phyloP scores from a whole-genome alignment of 148 eudicot species.

The Linanthus parryae region DNA sequence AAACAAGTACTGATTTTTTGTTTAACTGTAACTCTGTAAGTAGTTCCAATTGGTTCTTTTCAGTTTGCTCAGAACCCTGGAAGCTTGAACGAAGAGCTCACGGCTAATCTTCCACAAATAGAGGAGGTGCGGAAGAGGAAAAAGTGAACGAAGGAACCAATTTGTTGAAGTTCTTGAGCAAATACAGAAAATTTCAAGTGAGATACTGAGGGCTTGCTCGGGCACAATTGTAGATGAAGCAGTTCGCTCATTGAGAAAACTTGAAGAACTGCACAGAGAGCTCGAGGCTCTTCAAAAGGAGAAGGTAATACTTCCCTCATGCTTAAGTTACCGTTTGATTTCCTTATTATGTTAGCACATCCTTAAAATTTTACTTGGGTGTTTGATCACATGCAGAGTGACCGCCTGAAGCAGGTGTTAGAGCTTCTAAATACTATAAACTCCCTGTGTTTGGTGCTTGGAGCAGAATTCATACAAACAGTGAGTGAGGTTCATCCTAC shows the following conservation, averaged over 20 bases:
- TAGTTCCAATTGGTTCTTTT: slow-evolving; percentile 9
- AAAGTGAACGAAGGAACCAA: slow-evolving; percentile 34
- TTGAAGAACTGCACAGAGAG: slow-evolving; percentile 39
- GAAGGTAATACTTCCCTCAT: slow-evolving; percentile 24
- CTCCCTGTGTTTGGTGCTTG: slow-evolving; percentile 50
- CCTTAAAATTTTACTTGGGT: background rate
- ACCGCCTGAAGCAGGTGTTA: slow-evolving; percentile 42
- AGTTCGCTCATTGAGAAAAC: slow-evolving; percentile 38
- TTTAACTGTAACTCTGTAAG: too few species aligned
- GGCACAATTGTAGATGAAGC: slow-evolving; percentile 31
- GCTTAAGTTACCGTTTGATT: background rate
- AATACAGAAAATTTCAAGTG: slow-evolving; percentile 32
- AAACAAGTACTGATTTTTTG: too few species aligned
- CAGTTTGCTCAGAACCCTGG: slow-evolving; percentile 31
- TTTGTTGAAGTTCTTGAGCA: slow-evolving; percentile 33
- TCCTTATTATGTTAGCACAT: background rate
- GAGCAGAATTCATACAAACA: slow-evolving; percentile 43
- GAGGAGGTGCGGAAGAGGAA: slow-evolving; percentile 47
- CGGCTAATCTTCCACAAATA: slow-evolving; percentile 30
- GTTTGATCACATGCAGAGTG: slow-evolving; percentile 28
- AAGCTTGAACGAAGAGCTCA: slow-evolving; percentile 45
- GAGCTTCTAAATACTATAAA: slow-evolving; percentile 35
- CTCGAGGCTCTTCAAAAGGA: slow-evolving; percentile 36
- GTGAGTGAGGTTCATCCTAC: slow-evolving; percentile 46
- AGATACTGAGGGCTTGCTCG: slow-evolving; percentile 20